phyloP scores from a whole-genome alignment of 139 green algal genomes.

The Closterium sp. region DNA sequence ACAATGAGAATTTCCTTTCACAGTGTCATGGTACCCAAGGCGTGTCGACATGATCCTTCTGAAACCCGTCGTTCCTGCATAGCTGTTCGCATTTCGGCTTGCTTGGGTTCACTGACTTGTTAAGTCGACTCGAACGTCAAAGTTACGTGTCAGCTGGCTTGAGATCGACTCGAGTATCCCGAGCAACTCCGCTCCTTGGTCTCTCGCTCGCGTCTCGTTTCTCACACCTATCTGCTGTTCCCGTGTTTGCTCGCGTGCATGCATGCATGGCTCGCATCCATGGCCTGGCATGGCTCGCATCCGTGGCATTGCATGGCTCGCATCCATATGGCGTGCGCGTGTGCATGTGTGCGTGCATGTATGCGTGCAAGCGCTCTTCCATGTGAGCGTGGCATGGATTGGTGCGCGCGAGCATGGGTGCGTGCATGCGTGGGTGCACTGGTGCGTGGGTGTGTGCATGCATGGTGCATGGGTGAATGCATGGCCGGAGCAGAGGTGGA shows the following conservation, averaged over 20 bases:
- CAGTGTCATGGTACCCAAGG: not conserved
- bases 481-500: slow-evolving; percentile 12
- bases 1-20: no score
- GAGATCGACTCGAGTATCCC: no score
- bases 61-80: not conserved
- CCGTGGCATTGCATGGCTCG: no score
- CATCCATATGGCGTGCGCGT: slow-evolving; percentile 56
- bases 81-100: not conserved
- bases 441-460: not conserved
- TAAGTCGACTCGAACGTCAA: no score
- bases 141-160: no score
- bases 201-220: not conserved
- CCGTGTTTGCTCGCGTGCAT: not conserved
- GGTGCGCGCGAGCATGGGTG: no score
- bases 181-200: no score
- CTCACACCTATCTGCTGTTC: not conserved
- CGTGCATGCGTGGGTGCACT: not conserved
- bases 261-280: not conserved
- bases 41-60: no score
- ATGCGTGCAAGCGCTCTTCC: no score
- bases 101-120: not conserved
- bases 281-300: no score
- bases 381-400: no score
- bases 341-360: slow-evolving; percentile 52
- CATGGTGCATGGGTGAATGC: not conserved